Percentiles rank a stretch among this genome's conserved stretches.
phyloP scores from a whole-genome alignment of 2,329 filamentous ascomycete species.

The Fusarium decemcellulare region DNA sequence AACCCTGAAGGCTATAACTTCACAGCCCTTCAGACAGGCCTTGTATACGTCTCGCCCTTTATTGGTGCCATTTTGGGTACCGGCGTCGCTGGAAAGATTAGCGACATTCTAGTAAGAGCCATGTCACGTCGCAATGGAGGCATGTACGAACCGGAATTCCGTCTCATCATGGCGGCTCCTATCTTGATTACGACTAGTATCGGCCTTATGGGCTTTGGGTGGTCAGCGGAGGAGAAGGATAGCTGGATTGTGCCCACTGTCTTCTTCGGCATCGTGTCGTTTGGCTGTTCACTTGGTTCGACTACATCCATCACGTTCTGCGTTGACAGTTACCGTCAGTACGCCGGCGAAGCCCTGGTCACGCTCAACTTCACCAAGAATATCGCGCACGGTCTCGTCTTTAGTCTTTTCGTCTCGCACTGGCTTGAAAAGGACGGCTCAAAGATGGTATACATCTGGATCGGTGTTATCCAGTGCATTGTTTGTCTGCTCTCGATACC shows the following conservation, averaged over 20 bases:
- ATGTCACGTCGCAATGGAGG: slow-evolving; percentile 90
- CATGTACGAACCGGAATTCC: slow-evolving; percentile 94
- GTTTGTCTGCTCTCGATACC: slow-evolving; percentile 83
- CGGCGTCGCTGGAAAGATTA: slow-evolving; percentile 88
- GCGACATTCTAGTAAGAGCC: slow-evolving; percentile 84
- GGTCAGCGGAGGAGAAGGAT: slow-evolving; percentile 82
- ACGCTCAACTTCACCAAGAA: slow-evolving; percentile 96
- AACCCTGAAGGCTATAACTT: slow-evolving; percentile 81
- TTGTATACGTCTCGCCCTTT: slow-evolving; percentile 92
- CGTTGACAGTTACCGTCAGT: slow-evolving; percentile 92
- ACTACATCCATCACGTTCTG: slow-evolving; percentile 95
- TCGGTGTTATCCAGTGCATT: slow-evolving; percentile 88
- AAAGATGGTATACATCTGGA: slow-evolving; percentile 82
- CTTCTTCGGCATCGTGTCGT: slow-evolving; percentile 92
- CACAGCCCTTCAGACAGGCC: slow-evolving; percentile 81
- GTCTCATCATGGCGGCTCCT: slow-evolving; percentile 87
- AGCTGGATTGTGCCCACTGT: slow-evolving; percentile 91
- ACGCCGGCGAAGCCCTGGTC: slow-evolving; percentile 92
- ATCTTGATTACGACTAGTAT: slow-evolving; percentile 83
- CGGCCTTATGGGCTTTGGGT: slow-evolving; percentile 94
- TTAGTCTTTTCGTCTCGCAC: slow-evolving; percentile 86
- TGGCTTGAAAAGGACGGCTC: slow-evolving; percentile 85
- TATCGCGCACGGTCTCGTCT: slow-evolving; percentile 89
- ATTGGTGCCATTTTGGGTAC: slow-evolving; percentile 89
- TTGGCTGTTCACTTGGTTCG: slow-evolving; percentile 89